Percentiles rank a stretch among this genome's conserved stretches.
These are phyloP conservation scores for Tulasnella sp. DNA, from an alignment of 768 basidiomycete genomes.

Conservation along the genomic window DNA sequence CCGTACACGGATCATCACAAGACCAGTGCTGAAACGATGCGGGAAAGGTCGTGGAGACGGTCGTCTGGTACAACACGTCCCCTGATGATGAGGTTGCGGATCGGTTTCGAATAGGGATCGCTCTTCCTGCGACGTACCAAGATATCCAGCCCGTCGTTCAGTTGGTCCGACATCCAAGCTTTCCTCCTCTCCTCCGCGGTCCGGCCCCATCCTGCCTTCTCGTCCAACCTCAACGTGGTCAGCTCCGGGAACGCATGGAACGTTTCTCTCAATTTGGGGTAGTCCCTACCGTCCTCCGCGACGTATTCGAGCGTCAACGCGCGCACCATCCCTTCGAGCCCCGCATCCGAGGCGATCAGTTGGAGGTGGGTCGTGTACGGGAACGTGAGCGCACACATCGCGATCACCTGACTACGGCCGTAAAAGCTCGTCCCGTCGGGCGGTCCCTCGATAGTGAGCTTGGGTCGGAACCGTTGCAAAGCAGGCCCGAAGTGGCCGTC, in stretches of 20 bases:
- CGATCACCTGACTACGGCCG: not conserved
- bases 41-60: not conserved
- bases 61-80: not conserved
- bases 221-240: not conserved
- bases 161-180: not conserved
- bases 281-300: not conserved
- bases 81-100: not conserved
- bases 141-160: not conserved
- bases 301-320: not conserved
- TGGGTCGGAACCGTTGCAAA: not conserved
- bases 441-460: not conserved
- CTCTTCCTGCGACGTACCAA: not conserved
- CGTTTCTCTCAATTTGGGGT: not conserved
- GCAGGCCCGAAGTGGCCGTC: not conserved
- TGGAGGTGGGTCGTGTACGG: not conserved
- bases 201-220: not conserved
- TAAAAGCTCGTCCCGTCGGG: not conserved
- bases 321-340: not conserved
- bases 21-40: not conserved
- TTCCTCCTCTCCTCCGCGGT: not conserved
- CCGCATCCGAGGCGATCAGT: not conserved
- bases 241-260: not conserved
- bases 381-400: not conserved
- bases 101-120: not conserved
- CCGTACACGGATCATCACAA: not conserved